Evolutionary conservation across 306 rosid genomes (phyloP), one percentile per base, ranked within the genome.

Genomic region (Vachellia pachyceras): DNA sequence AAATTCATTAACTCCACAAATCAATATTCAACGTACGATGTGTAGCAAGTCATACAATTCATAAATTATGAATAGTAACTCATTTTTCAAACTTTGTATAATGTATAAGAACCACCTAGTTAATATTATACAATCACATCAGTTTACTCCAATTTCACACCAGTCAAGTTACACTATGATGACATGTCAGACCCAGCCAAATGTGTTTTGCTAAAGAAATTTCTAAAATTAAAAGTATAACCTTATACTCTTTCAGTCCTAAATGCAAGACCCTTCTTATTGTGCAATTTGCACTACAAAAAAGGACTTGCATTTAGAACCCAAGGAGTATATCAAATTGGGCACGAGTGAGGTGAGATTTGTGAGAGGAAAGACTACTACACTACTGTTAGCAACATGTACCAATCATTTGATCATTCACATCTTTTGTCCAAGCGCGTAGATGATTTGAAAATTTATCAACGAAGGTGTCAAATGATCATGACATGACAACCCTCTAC

Each of bases 121-220:
- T 52, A 52, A 52, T 6, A 15, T 52, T 52, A 52, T 18, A 52
- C 77, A 40, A 63, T 76, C 47, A 54, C 76, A 64, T 57, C 54
- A 69, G 64, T 52, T 46, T 42, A 55, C 63, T 58, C 66, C 33
- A 44, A 76, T 82, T 25, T 60, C 72, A 45, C 54, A 35, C 52
- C 64, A 55, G 36, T 33, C 66, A 67, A 49, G 33, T n/a, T 44
- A 70, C 52, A 54, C 64, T 71, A 39, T 15, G 40, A 22, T 36
- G 70, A 71, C 33, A 22, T 6, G 20, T 77, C 74, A 71, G 63
- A 18, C 68, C 41, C 40, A 72, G 54, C 33, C 69, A 61, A 63
- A 15, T 14, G 17, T 12, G 14, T 65, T 35, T 3, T 40, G 23
- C 10, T n/a, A 6, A 33, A 35, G 7, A 10, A 33, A 49, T 6